A percentile compares a stretch with the other conserved stretches of the same genome.
Conservation (phyloP, 2,329 filamentous ascomycete species). For the Aspergillus unguis region DNA sequence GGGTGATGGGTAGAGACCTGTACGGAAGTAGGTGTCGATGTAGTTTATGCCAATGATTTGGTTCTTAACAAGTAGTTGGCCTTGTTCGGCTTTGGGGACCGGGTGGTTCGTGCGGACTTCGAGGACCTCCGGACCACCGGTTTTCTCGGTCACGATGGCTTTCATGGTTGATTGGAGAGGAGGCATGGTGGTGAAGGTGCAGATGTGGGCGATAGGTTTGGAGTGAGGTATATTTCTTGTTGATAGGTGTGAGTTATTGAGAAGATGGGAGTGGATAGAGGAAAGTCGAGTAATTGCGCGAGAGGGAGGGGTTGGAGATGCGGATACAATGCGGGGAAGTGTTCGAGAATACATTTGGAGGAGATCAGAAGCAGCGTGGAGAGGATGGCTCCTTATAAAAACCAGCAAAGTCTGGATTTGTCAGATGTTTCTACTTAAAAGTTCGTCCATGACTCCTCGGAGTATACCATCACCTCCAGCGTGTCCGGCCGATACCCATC, state of each 20-base stretch:
- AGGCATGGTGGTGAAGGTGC: constrained; percentile 38
- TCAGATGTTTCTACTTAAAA: background rate
- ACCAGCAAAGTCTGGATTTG: constrained; percentile 3
- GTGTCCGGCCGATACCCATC: no score
- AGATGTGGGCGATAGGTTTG: constrained; percentile 6
- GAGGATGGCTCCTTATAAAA: background rate
- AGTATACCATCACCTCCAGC: no score
- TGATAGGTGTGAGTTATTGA: constrained; percentile 5
- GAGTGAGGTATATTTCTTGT: background rate
- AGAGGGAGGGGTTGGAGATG: constrained; percentile 1
- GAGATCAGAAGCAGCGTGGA: background rate
- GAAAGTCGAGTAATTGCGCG: constrained; percentile 6
- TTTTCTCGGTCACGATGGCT: constrained; percentile 68
- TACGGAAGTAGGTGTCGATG: constrained; percentile 90
- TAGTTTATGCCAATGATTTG: constrained; percentile 78
- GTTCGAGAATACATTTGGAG: constrained; percentile 4
- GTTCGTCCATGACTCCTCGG: no score
- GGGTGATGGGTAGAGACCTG: constrained; percentile 69
- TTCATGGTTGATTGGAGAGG: constrained; percentile 66
- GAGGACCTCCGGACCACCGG: constrained; percentile 68
- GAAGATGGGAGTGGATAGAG: constrained; percentile 6
- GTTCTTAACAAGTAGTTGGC: constrained; percentile 76
- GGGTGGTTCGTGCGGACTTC: constrained; percentile 68
- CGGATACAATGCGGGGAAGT: background rate
- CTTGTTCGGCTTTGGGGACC: constrained; percentile 65